Evolutionary conservation across 2,329 filamentous ascomycete genomes (phyloP), one percentile per base, ranked within the genome.

Genomic region (Myriangium duriaei): DNA sequence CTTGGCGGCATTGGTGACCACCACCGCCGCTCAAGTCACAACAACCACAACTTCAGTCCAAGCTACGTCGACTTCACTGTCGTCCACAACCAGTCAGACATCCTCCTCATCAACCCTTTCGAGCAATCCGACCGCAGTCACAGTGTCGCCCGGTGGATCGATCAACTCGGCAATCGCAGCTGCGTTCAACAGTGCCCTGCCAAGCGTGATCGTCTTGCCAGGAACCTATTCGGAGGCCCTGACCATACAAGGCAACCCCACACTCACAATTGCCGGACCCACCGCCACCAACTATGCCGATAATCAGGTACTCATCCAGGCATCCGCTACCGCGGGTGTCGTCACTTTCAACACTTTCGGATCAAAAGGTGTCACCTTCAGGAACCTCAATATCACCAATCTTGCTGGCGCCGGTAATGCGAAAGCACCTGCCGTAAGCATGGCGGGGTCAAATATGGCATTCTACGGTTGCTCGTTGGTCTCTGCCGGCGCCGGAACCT

Each of bases 161-260:
- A 63, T 58, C 13, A 60, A 66, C 33, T 18, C 39, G 16, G 64
- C 64, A 17, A 55, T 68, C 12, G 50, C 56, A 3, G 63, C 61
- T 18, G 66, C 66, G 1, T 57, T 65, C 43, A 54, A 47, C 34
- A 57, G 57, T 35, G 56, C 50, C 1, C 52, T 62, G 14, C 55
- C 64, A 1, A 66, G 64, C 0, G 62, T 69, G 1, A 57, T 59
- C 10, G 54, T 68, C 12, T 54, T 60, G 4, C 55, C 62, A 1
- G 65, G 65, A 11, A 66, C 61, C 0, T 69, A 68, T 41, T 57
- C 56, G 5, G 63, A 68, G 38, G 51, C 55, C 5, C 49, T 68
- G 15, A 54, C 54, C 0, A 52, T 69, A 4, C 46, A 51, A 6
- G 63, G 57, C 2, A 63, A 60, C 0, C 55, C 58, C 2, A 51